A percentile compares a stretch with the other conserved stretches of the same genome.
These are phyloP conservation scores for Aspergillus piperis DNA, from an alignment of 2,329 filamentous ascomycete genomes.

Conservation along the genomic window DNA sequence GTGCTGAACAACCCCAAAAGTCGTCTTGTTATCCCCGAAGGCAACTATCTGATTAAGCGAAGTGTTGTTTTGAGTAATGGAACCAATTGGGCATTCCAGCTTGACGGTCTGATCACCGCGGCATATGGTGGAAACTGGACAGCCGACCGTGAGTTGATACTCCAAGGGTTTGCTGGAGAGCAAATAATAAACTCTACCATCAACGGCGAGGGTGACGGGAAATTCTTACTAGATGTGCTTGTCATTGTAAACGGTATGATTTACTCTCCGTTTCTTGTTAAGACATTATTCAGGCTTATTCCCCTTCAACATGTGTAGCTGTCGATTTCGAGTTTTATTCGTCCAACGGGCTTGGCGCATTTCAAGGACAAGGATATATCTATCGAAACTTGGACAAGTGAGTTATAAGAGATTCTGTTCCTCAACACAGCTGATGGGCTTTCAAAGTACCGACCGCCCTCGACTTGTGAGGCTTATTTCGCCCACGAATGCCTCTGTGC, in stretches of 20 bases:
- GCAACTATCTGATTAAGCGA: constrained; percentile 30
- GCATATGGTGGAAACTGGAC: constrained; percentile 33
- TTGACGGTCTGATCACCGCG: constrained; percentile 38
- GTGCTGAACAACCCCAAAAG: constrained; percentile 23
- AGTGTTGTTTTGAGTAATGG: constrained; percentile 31
- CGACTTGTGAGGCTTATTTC: constrained; percentile 28
- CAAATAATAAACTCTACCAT: constrained; percentile 33
- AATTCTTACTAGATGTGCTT: constrained; percentile 32
- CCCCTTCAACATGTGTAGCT: constrained; percentile 14
- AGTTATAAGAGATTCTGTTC: background rate
- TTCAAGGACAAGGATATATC: constrained; percentile 41
- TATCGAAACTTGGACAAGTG: constrained; percentile 34
- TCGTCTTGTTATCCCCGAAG: constrained; percentile 30
- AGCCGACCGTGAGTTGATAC: constrained; percentile 31
- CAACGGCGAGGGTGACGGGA: constrained; percentile 36
- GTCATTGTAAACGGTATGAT: constrained; percentile 34
- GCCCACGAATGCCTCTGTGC: constrained; percentile 28
- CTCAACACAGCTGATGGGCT: background rate
- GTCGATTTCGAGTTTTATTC: constrained; percentile 41
- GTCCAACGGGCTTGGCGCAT: constrained; percentile 34
- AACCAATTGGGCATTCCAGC: constrained; percentile 37
- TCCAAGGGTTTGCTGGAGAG: constrained; percentile 32
- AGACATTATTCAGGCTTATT: too few relatives aligned
- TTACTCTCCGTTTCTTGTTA: too few relatives aligned
- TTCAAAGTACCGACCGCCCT: constrained; percentile 19